Percentiles rank a stretch among this genome's conserved stretches.
Conservation (phyloP, 2,329 filamentous ascomycete species). For the Beauveria sp. region DNA sequence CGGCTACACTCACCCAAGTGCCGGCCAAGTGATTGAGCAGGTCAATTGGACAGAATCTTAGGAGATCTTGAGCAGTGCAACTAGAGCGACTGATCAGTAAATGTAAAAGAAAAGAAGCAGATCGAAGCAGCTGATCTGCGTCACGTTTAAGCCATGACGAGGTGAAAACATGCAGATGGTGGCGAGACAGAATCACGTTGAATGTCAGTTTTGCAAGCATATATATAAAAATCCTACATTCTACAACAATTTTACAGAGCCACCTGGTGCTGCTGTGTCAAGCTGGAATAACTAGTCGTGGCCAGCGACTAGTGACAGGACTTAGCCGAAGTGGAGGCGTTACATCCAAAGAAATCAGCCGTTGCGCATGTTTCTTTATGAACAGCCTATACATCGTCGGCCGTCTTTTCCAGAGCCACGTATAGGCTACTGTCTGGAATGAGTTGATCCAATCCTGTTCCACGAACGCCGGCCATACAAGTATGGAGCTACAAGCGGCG, state of each 20-base stretch:
- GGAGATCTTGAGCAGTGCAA: neutral
- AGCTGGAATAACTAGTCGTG: neutral
- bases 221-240: neutral
- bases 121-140: neutral
- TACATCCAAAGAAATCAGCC: no score
- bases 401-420: neutral
- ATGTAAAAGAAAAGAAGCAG: neutral
- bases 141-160: neutral
- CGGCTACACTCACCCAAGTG: conserved; percentile 64
- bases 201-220: neutral
- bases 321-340: neutral
- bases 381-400: neutral
- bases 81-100: conserved; percentile 19
- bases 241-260: neutral
- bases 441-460: neutral
- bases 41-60: conserved; percentile 90
- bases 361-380: neutral
- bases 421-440: neutral
- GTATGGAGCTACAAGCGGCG: neutral
- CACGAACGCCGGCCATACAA: neutral
- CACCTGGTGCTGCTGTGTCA: no score
- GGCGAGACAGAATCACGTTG: neutral
- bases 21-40: conserved; percentile 73
- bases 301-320: neutral
- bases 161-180: neutral